Base-by-base conservation (phyloP, 2,329 filamentous ascomycete genomes). In the Colletotrichum sp. region DNA sequence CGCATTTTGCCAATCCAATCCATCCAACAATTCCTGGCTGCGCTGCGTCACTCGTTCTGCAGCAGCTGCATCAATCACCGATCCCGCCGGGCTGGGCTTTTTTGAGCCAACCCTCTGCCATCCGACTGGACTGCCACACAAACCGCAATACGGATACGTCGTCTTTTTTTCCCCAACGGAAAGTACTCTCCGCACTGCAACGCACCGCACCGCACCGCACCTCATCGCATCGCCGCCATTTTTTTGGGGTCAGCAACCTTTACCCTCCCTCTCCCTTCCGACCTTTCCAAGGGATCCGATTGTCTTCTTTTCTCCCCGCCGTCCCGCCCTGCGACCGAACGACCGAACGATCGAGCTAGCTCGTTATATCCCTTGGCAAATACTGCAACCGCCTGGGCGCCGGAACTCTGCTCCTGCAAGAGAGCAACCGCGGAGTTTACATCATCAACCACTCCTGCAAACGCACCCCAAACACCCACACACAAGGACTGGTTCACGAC, bases 21-120 rank as follows among this genome's bases (percentile, higher is more conserved):
- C 43, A 70, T 48, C 34, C 68, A 70, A 55, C 64, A 30, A 52
- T 36, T 56, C 15, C 55, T 43, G 52, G 38, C 52, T 58, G 61
- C 48, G 61, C 55, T 76, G 73, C 73, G 48, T 76, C 65, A 76
- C 70, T 76, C 56, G 56, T 52, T 73, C 73, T 76, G 64, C 70
- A 73, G 43, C 64, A 73, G 18, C 70, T 69, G 64, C 70, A 73
- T 48, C 62, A 72, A 73, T 48, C 62, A 72, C 73, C 69, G 69
- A 67, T 60, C 56, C 32, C 43, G n/a, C n/a, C 43, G n/a, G 18
- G 34, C 48, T 28, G 56, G 26, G 12, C 67, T 52, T 70, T 32
- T 26, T 5, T 10, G 24, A 61, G 21, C 66, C 32, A 68, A 68
- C 52, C 66, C 66, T 60, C 10, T 24, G n/a, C 66, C 6, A 30